A percentile compares a stretch with the other conserved stretches of the same genome.
phyloP scores from a whole-genome alignment of 805 yeast species.

The Ogataea nitratoaversa region DNA sequence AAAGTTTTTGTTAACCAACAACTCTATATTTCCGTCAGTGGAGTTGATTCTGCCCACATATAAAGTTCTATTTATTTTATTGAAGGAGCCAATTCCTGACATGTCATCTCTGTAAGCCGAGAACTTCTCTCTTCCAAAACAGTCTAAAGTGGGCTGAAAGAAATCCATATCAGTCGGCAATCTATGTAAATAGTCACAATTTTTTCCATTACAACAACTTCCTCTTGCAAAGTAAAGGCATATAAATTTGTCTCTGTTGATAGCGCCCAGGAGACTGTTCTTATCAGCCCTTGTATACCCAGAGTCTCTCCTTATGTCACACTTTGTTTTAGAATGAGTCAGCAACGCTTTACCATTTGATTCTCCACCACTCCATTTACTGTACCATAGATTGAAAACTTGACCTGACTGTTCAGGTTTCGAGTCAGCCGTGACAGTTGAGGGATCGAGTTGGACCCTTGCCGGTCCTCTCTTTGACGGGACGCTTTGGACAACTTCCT shows the following conservation, averaged over 20 bases:
- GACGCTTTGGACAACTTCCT: neutral
- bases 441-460: slow-evolving; percentile 67
- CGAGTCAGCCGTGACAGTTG: slow-evolving; percentile 47
- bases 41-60: slow-evolving; percentile 62
- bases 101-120: slow-evolving; percentile 83
- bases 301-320: slow-evolving; percentile 57
- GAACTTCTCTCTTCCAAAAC: slow-evolving; percentile 89
- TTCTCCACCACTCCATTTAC: slow-evolving; percentile 84
- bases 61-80: slow-evolving; percentile 63
- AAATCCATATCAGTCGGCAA: slow-evolving; percentile 61
- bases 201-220: slow-evolving; percentile 71
- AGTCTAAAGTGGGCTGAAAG: slow-evolving; percentile 65
- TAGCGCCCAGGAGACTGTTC: slow-evolving; percentile 25
- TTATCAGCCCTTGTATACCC: slow-evolving; percentile 73
- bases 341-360: slow-evolving; percentile 35
- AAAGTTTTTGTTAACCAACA: slow-evolving; percentile 47
- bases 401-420: slow-evolving; percentile 79
- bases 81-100: slow-evolving; percentile 88
- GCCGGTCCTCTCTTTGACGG: slow-evolving; percentile 45
- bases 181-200: slow-evolving; percentile 76
- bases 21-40: slow-evolving; percentile 34
- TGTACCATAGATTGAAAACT: slow-evolving; percentile 82
- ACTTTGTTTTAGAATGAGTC: slow-evolving; percentile 51
- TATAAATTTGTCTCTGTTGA: slow-evolving; percentile 40
- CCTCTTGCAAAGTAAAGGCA: slow-evolving; percentile 91